These are phyloP conservation scores for Ogataea parapolymorpha DNA, from an alignment of 805 yeast genomes.

Conservation along the genomic window DNA sequence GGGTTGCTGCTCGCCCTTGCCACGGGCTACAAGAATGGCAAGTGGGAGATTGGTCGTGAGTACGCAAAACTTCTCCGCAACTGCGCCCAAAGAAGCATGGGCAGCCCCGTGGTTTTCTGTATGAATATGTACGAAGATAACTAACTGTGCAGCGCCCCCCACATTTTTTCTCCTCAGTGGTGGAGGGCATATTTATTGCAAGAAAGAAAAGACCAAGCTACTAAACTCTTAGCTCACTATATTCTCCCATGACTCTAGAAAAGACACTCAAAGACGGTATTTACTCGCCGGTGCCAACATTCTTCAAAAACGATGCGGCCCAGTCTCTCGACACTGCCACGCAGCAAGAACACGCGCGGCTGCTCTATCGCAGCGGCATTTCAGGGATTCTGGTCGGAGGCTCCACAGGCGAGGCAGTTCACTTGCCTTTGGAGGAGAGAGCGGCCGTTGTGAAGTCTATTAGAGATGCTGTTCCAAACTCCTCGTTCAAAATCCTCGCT, in stretches of 20 bases:
- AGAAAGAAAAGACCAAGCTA: background rate
- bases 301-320: conserved; percentile 39
- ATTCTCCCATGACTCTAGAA: conserved; percentile 33
- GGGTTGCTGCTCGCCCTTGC: conserved; percentile 48
- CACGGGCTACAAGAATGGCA: conserved; percentile 34
- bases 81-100: conserved; percentile 52
- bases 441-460: conserved; percentile 30
- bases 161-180: background rate
- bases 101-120: conserved; percentile 44
- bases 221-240: background rate
- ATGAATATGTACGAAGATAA: conserved; percentile 41
- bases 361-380: conserved; percentile 42
- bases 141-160: background rate
- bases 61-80: conserved; percentile 47
- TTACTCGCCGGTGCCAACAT: conserved; percentile 54
- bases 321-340: conserved; percentile 39
- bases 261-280: conserved; percentile 47
- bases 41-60: conserved; percentile 57
- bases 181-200: background rate
- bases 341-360: conserved; percentile 44
- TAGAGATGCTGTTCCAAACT: conserved; percentile 37
- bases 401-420: conserved; percentile 55
- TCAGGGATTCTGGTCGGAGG: conserved; percentile 48
- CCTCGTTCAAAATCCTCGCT: conserved; percentile 39
- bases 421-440: conserved; percentile 45